Conservation (phyloP, 768 basidiomycete genomes). For the Calocybe gangraenosa region DNA sequence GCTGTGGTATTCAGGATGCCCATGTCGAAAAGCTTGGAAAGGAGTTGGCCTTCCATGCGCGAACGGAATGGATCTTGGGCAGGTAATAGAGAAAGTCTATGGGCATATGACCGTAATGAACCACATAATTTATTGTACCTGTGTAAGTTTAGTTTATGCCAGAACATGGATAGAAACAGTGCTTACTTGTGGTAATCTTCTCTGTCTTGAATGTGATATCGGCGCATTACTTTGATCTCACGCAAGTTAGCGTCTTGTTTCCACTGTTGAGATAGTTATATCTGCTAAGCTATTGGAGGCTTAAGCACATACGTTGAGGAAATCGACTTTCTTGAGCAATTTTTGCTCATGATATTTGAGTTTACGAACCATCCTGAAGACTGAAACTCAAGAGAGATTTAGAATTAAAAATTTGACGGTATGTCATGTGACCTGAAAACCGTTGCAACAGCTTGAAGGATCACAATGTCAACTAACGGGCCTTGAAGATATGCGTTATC, state of each 20-base stretch:
- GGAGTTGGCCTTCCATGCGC: conserved; percentile 79
- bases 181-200: conserved; percentile 90
- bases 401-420: neutral
- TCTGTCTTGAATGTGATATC: conserved; percentile 93
- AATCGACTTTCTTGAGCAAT: conserved; percentile 94
- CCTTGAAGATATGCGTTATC: too few species aligned
- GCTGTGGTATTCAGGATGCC: conserved; percentile 84
- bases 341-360: conserved; percentile 96
- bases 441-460: too few species aligned
- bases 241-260: conserved; percentile 90
- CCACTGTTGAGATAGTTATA: conserved; percentile 58
- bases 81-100: conserved; percentile 83
- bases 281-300: neutral
- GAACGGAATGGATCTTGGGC: conserved; percentile 84
- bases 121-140: conserved; percentile 97
- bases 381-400: neutral
- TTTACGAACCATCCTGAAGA: conserved; percentile 71
- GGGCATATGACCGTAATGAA: conserved; percentile 77
- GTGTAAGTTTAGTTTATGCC: conserved; percentile 5
- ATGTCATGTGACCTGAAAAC: conserved; percentile 1
- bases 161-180: neutral
- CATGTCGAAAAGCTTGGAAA: conserved; percentile 96
- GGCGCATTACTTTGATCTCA: conserved; percentile 90
- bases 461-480: too few species aligned
- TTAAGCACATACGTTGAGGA: conserved; percentile 64